Percentiles rank a stretch among this genome's conserved stretches.
Evolutionary conservation across 2,329 filamentous ascomycete species (phyloP).

Genomic region (Coniochaeta hoffmannii): DNA sequence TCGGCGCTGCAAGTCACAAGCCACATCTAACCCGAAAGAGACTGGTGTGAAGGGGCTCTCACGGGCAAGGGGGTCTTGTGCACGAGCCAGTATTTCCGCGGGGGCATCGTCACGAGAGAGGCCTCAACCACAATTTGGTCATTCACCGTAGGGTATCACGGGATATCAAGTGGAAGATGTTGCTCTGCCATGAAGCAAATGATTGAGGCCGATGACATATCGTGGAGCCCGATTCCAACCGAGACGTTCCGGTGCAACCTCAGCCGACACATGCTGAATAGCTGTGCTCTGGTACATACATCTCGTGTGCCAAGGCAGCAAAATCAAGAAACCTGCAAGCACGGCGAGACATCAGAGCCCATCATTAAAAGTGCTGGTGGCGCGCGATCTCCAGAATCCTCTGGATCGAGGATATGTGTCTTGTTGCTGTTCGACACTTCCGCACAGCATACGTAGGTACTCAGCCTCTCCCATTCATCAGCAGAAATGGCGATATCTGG

Average conservation of each 20-base stretch:
- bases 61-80: neutral
- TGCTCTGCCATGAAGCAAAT: neutral
- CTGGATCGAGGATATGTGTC: neutral
- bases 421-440: too few relatives aligned
- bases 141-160: too few relatives aligned
- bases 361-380: too few relatives aligned
- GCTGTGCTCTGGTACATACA: neutral
- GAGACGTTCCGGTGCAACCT: neutral
- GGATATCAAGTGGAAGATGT: too few relatives aligned
- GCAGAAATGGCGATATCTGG: neutral
- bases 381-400: neutral
- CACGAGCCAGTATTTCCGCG: neutral
- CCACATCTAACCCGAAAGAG: neutral
- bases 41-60: neutral
- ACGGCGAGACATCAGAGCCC: neutral
- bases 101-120: neutral
- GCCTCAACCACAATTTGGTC: too few relatives aligned
- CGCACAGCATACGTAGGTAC: neutral
- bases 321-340: neutral
- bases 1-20: neutral
- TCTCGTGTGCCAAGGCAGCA: neutral
- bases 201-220: neutral
- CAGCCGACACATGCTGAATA: neutral
- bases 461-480: neutral
- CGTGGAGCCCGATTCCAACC: neutral